Conservation (phyloP, 2,329 filamentous ascomycete species). For the Aspergillus proliferans region DNA sequence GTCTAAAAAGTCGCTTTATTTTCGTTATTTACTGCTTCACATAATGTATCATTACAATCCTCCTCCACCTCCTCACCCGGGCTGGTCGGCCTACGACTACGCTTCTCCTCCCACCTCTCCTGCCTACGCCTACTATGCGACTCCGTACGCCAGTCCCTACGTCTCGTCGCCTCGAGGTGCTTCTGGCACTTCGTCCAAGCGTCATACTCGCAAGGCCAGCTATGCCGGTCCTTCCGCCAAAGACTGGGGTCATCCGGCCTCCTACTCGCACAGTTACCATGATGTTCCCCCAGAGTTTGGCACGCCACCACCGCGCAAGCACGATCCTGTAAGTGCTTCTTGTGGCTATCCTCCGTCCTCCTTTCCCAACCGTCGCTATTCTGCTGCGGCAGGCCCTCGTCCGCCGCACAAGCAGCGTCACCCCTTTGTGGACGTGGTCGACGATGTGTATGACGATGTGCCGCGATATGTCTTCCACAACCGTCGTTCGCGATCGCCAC, state of each 20-base stretch:
- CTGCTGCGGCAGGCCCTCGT: slow-evolving; percentile 11
- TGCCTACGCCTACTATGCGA: slow-evolving; percentile 48
- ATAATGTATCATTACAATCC: slow-evolving; percentile 44
- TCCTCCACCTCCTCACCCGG: slow-evolving; percentile 43
- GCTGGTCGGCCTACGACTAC: slow-evolving; percentile 46
- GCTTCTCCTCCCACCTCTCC: slow-evolving; percentile 47
- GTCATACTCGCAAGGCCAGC: slow-evolving; percentile 54
- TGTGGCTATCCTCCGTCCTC: slow-evolving; percentile 43
- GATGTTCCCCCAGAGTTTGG: slow-evolving; percentile 44
- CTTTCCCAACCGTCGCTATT: slow-evolving; percentile 36
- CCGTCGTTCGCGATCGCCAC: slow-evolving; percentile 27
- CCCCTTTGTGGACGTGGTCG: slow-evolving; percentile 52
- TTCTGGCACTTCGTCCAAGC: slow-evolving; percentile 39
- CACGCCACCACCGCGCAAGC: slow-evolving; percentile 47
- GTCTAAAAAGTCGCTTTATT: slow-evolving; percentile 7
- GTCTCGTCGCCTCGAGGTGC: slow-evolving; percentile 36
- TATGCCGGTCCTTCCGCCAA: slow-evolving; percentile 37
- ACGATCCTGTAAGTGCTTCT: slow-evolving; percentile 64
- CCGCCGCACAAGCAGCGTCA: slow-evolving; percentile 42
- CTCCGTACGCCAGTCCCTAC: slow-evolving; percentile 46
- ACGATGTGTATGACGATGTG: slow-evolving; percentile 49
- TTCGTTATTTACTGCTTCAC: slow-evolving; percentile 21
- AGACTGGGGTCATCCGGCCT: slow-evolving; percentile 29
- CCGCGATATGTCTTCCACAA: slow-evolving; percentile 42
- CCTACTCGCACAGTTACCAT: slow-evolving; percentile 42